phyloP scores from a whole-genome alignment of 345 rosid species.

The Firmiana major region DNA sequence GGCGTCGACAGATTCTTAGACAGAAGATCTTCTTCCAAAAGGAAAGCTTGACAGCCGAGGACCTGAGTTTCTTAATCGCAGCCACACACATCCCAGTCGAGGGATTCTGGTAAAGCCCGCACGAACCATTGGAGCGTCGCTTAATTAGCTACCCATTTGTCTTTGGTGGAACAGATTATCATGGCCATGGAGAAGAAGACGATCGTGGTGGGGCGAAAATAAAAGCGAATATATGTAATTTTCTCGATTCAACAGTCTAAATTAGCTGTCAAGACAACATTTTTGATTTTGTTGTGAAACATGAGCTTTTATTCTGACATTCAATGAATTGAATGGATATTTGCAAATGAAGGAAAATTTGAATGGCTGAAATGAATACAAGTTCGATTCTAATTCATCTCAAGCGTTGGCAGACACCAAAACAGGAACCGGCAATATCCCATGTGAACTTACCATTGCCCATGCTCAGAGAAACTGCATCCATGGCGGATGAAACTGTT shows the following conservation, averaged over 20 bases:
- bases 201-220: background rate
- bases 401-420: background rate
- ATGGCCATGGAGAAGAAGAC: background rate
- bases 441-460: background rate
- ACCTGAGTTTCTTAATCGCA: background rate
- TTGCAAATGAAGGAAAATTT: background rate
- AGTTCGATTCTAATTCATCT: background rate
- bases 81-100: background rate
- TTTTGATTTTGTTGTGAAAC: too few species aligned
- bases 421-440: background rate
- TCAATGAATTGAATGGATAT: background rate
- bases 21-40: background rate
- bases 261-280: background rate
- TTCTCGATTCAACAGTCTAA: slow-evolving; percentile 1
- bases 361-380: background rate
- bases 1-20: slow-evolving; percentile 16
- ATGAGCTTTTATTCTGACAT: background rate
- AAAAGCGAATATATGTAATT: background rate
- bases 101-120: background rate
- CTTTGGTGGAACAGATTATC: background rate
- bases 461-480: background rate
- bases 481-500: background rate
- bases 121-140: background rate
- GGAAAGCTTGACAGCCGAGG: background rate
- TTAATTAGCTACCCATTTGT: background rate